Conservation (phyloP, 1,284 basidiomycete species). For the Neonothopanus nambi region DNA sequence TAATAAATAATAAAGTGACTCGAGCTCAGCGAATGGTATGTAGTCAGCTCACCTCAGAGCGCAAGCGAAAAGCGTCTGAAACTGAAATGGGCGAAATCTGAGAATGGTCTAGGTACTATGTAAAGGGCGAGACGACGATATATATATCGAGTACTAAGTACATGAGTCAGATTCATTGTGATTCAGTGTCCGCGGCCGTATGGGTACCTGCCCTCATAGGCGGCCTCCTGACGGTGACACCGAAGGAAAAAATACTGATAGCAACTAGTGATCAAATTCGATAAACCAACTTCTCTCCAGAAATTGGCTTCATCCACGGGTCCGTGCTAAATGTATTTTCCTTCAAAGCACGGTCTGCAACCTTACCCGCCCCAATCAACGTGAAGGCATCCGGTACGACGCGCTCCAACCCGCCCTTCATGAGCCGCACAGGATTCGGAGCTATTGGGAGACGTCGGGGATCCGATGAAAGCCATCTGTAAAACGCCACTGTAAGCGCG, state of each 20-base stretch:
- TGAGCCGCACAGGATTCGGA: slow-evolving; percentile 26
- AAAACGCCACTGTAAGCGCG: slow-evolving; percentile 30
- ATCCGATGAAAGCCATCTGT: slow-evolving; percentile 27
- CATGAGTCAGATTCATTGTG: no score
- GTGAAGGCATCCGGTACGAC: slow-evolving; percentile 26
- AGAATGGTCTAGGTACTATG: no score
- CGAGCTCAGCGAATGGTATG: not conserved
- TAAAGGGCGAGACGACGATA: no score
- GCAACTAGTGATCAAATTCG: not conserved
- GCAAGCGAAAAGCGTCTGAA: not conserved
- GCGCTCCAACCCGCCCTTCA: slow-evolving; percentile 29
- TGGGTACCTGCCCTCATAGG: no score
- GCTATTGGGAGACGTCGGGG: slow-evolving; percentile 23
- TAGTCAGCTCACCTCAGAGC: not conserved
- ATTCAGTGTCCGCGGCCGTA: no score
- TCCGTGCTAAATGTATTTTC: not conserved
- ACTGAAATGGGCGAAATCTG: no score
- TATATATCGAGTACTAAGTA: no score
- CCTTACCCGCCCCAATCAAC: slow-evolving; percentile 29
- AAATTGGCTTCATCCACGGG: slow-evolving; percentile 30
- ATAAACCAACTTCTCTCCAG: slow-evolving; percentile 35
- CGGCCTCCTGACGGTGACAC: no score
- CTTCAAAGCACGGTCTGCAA: slow-evolving; percentile 23
- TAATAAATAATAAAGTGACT: no score
- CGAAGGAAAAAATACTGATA: not conserved